phyloP scores from a whole-genome alignment of 1,284 basidiomycete species.

The Boletus austroedulis region DNA sequence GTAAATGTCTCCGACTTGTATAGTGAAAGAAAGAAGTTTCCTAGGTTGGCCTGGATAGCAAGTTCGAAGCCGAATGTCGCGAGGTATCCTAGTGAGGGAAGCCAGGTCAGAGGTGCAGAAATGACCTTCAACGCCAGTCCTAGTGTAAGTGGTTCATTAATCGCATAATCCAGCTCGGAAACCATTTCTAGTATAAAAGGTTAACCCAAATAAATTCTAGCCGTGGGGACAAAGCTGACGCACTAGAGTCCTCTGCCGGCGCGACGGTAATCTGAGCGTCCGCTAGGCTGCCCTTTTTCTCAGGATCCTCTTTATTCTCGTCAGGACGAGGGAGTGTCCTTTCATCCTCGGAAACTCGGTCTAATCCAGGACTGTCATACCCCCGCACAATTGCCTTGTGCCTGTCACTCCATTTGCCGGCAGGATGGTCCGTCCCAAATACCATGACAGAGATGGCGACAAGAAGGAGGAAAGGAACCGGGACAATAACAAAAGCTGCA shows the following conservation, averaged over 20 bases:
- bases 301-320: conserved; percentile 8
- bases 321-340: neutral
- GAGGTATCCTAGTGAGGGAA: conserved; percentile 52
- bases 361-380: neutral
- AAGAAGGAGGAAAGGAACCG: conserved; percentile 53
- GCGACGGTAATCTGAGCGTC: conserved; percentile 27
- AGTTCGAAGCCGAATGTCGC: conserved; percentile 60
- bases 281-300: conserved; percentile 17
- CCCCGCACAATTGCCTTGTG: conserved; percentile 38
- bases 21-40: conserved; percentile 46
- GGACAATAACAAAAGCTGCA: conserved; percentile 40
- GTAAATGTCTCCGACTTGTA: conserved; percentile 39
- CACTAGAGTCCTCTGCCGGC: conserved; percentile 21
- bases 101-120: conserved; percentile 54
- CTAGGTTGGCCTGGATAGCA: conserved; percentile 55
- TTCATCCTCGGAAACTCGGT: neutral
- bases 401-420: conserved; percentile 55
- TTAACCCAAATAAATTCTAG: conserved; percentile 30
- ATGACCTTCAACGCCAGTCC: conserved; percentile 39
- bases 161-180: conserved; percentile 36
- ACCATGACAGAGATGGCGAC: conserved; percentile 46
- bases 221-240: neutral
- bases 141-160: conserved; percentile 49
- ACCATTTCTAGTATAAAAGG: neutral
- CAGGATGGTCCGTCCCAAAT: conserved; percentile 60